Conservation (phyloP, 495 filamentous ascomycete genomes). For the Thermochaetoides thermophila region DNA sequence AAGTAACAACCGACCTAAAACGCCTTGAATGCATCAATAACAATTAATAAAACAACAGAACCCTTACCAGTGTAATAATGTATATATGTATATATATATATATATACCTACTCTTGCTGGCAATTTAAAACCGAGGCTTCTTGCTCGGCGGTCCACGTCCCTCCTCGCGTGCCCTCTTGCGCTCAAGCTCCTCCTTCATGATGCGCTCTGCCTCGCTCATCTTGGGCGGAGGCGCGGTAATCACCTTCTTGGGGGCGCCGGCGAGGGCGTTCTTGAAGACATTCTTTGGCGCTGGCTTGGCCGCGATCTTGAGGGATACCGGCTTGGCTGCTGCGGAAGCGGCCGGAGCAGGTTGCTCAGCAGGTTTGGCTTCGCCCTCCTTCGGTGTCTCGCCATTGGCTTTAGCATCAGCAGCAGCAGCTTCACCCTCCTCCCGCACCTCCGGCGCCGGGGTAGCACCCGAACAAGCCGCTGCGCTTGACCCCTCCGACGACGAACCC, state of each 20-base stretch:
- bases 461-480: not conserved
- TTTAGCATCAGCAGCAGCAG: not conserved
- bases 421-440: not conserved
- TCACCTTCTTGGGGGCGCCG: constrained; percentile 43
- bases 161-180: constrained; percentile 42
- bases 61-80: no score
- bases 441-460: constrained; percentile 2
- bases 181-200: constrained; percentile 74
- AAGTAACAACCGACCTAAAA: no score
- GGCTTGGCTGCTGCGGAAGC: constrained; percentile 18
- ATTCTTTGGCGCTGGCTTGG: constrained; percentile 55
- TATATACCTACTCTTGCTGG: no score
- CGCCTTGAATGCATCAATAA: no score
- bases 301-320: constrained; percentile 43
- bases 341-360: constrained; percentile 1
- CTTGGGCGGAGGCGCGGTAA: constrained; percentile 48
- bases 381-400: constrained; percentile 6
- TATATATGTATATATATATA: no score
- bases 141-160: constrained; percentile 24
- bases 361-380: constrained; percentile 6
- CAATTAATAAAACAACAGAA: no score
- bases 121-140: constrained; percentile 23
- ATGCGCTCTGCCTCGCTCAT: constrained; percentile 84
- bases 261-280: constrained; percentile 63
- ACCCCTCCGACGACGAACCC: not conserved